A percentile compares a stretch with the other conserved stretches of the same genome.
Conservation (phyloP, 1,139 yeast genomes). For the Protomyces pachydermus region DNA sequence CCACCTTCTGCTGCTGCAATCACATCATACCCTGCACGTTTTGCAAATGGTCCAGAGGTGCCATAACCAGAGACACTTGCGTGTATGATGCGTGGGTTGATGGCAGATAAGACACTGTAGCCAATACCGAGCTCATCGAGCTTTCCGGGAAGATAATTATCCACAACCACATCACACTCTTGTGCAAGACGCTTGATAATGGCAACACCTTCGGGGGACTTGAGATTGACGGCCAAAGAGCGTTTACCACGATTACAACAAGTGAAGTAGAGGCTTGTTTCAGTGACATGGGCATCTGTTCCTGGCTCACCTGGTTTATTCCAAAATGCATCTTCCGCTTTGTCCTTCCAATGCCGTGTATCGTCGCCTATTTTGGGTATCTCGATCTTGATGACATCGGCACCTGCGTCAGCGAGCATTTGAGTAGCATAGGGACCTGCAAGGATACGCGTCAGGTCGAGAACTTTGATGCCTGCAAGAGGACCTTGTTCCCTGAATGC, state of each 20-base stretch:
- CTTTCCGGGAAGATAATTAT: slow-evolving; percentile 44
- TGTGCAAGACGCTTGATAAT: slow-evolving; percentile 38
- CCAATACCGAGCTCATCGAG: slow-evolving; percentile 41
- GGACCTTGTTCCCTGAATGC: slow-evolving; percentile 14
- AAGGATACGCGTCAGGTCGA: slow-evolving; percentile 44
- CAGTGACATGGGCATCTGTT: slow-evolving; percentile 29
- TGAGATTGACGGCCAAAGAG: slow-evolving; percentile 42
- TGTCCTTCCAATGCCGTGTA: slow-evolving; percentile 44
- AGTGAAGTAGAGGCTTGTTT: slow-evolving; percentile 44
- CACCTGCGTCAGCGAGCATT: slow-evolving; percentile 39
- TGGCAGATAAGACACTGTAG: slow-evolving; percentile 37
- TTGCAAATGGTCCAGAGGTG: slow-evolving; percentile 41
- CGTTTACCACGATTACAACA: slow-evolving; percentile 43
- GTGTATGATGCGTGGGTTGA: slow-evolving; percentile 39
- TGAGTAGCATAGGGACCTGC: slow-evolving; percentile 47
- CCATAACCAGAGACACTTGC: slow-evolving; percentile 44
- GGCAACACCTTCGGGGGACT: slow-evolving; percentile 39
- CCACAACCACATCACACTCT: slow-evolving; percentile 43
- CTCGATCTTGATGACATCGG: slow-evolving; percentile 44
- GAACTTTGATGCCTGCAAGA: slow-evolving; percentile 39
- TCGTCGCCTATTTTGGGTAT: slow-evolving; percentile 47
- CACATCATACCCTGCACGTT: slow-evolving; percentile 45
- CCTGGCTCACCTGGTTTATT: slow-evolving; percentile 1
- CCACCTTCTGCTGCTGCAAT: slow-evolving; percentile 49
- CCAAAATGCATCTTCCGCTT: slow-evolving; percentile 24